phyloP scores from a whole-genome alignment of 768 basidiomycete species.

The Terana coerulea region DNA sequence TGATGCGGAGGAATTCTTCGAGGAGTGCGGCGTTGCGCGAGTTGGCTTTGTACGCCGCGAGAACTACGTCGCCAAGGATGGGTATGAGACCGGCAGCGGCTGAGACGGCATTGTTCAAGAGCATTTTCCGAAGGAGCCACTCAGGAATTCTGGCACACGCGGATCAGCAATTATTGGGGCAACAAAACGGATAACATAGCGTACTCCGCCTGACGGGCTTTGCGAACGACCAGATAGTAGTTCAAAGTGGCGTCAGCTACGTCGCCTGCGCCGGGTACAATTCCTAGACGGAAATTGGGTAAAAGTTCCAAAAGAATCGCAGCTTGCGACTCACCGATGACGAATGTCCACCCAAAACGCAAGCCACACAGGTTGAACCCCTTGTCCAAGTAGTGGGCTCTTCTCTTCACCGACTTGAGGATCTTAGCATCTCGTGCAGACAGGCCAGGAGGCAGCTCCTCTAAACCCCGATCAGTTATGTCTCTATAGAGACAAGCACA shows the following conservation, averaged over 20 bases:
- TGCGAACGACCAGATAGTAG: slow-evolving; percentile 73
- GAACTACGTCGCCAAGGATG: slow-evolving; percentile 66
- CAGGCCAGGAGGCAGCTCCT: slow-evolving; percentile 73
- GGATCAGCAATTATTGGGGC: background rate
- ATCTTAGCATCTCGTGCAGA: slow-evolving; percentile 72
- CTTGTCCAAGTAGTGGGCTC: slow-evolving; percentile 87
- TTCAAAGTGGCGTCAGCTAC: slow-evolving; percentile 59
- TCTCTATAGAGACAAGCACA: slow-evolving; percentile 13
- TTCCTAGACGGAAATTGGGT: slow-evolving; percentile 30
- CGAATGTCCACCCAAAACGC: slow-evolving; percentile 83
- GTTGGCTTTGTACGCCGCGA: slow-evolving; percentile 84
- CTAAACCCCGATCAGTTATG: slow-evolving; percentile 30
- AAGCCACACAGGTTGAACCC: slow-evolving; percentile 77
- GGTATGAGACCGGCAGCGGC: slow-evolving; percentile 67
- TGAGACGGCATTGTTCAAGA: slow-evolving; percentile 70
- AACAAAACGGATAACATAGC: slow-evolving; percentile 17
- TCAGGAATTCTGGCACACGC: slow-evolving; percentile 35
- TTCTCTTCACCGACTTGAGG: slow-evolving; percentile 65
- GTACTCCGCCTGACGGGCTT: slow-evolving; percentile 69
- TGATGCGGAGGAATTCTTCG: slow-evolving; percentile 77
- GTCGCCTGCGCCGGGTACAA: slow-evolving; percentile 70
- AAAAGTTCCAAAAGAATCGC: background rate
- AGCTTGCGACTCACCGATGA: slow-evolving; percentile 43
- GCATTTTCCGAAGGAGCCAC: slow-evolving; percentile 73
- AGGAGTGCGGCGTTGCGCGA: slow-evolving; percentile 83